These are phyloP conservation scores for Strigomonas galati DNA, from an alignment of 208 protist genomes.

Conservation along the genomic window DNA sequence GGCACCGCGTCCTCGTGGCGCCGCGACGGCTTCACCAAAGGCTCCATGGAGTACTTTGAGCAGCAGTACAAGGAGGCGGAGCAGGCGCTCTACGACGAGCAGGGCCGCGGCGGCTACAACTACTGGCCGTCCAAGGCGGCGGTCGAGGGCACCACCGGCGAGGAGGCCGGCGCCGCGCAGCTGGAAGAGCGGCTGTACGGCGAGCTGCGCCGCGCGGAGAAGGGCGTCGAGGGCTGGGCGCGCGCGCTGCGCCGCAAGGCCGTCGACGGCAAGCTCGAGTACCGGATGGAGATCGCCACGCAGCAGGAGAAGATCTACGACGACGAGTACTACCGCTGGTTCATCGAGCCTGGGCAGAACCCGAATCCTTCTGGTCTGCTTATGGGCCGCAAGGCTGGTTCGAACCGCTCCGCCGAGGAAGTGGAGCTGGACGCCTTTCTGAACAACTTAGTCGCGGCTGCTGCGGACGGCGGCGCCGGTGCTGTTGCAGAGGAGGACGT, in stretches of 20 bases:
- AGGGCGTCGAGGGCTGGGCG: constrained; percentile 78
- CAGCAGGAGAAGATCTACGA: constrained; percentile 92
- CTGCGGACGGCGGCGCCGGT: constrained; percentile 9
- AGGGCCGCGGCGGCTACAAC: constrained; percentile 48
- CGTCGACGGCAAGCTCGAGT: constrained; percentile 53
- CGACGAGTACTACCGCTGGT: constrained; percentile 93
- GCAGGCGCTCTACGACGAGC: constrained; percentile 74
- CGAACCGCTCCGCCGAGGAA: constrained; percentile 25
- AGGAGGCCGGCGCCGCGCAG: constrained; percentile 36
- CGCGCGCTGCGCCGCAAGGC: constrained; percentile 65
- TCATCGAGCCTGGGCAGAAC: constrained; percentile 85
- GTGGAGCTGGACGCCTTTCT: constrained; percentile 60
- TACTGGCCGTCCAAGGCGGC: constrained; percentile 83
- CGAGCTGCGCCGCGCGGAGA: constrained; percentile 48
- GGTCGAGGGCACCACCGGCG: constrained; percentile 43
- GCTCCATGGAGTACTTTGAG: constrained; percentile 82
- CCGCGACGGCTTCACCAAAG: constrained; percentile 83
- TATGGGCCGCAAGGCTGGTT: constrained; percentile 27
- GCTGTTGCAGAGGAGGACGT: constrained; percentile 14
- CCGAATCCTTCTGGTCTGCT: constrained; percentile 85
- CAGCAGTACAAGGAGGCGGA: constrained; percentile 82
- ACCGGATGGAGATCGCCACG: constrained; percentile 78
- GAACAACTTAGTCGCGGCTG: constrained; percentile 13
- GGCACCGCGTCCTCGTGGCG: constrained; percentile 80
- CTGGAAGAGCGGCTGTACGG: constrained; percentile 76